These are phyloP conservation scores for Dryas alaskensis DNA, from an alignment of 306 rosid species.

Conservation along the genomic window DNA sequence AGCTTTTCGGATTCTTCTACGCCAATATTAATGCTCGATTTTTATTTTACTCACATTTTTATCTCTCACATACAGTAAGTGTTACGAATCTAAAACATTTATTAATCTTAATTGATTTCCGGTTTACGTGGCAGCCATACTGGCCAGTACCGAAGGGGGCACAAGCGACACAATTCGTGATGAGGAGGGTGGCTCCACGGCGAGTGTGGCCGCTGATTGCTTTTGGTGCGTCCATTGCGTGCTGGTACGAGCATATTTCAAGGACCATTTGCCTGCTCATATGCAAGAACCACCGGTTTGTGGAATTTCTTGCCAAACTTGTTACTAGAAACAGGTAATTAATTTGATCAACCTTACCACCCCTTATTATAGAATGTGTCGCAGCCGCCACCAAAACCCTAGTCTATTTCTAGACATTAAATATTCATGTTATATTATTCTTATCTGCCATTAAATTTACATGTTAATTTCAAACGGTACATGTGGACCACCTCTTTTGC, in stretches of 20 bases:
- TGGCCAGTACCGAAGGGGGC: slow-evolving; percentile 69
- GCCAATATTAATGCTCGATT: no score
- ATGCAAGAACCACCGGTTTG: slow-evolving; percentile 83
- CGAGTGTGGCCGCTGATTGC: slow-evolving; percentile 85
- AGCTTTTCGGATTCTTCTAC: not conserved
- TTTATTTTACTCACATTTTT: no score
- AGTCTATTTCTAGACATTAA: not conserved
- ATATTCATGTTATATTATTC: slow-evolving; percentile 2
- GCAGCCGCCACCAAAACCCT: not conserved
- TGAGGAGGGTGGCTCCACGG: slow-evolving; percentile 83
- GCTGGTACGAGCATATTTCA: slow-evolving; percentile 93
- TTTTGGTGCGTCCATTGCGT: slow-evolving; percentile 75
- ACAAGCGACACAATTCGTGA: slow-evolving; percentile 67
- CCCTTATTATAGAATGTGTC: not conserved
- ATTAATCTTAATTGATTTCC: no score
- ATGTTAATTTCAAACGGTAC: not conserved
- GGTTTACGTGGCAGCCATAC: slow-evolving; percentile 46
- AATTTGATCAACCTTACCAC: not conserved
- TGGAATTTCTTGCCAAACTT: slow-evolving; percentile 77
- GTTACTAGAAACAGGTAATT: slow-evolving; percentile 79
- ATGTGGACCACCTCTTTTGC: not conserved
- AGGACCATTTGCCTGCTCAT: slow-evolving; percentile 73
- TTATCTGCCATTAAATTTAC: slow-evolving; percentile 3
- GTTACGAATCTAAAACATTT: no score
- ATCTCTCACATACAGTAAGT: no score